Evolutionary conservation across 2,329 filamentous ascomycete genomes (phyloP).

Genomic region (Penicillium sp.): DNA sequence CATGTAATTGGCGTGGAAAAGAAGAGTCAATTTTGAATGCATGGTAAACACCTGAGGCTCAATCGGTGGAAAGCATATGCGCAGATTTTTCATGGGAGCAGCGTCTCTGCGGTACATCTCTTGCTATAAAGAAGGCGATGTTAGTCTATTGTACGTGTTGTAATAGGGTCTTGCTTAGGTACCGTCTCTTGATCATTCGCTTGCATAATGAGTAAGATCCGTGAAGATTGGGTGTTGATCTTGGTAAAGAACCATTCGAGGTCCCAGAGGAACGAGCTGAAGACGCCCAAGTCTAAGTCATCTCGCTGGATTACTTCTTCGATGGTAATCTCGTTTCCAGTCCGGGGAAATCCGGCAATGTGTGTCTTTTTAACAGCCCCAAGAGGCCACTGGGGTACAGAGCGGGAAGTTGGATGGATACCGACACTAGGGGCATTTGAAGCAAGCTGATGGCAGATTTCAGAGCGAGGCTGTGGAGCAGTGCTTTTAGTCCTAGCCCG

Average conservation of each 20-base stretch:
- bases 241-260: conserved; percentile 75
- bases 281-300: conserved; percentile 70
- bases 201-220: conserved; percentile 64
- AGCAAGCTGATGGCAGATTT: conserved; percentile 1
- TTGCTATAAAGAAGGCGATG: conserved; percentile 26
- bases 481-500: neutral
- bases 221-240: conserved; percentile 60
- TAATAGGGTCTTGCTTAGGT: conserved; percentile 7
- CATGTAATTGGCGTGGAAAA: conserved; percentile 73
- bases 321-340: conserved; percentile 74
- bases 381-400: conserved; percentile 48
- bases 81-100: conserved; percentile 53
- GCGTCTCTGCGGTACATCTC: conserved; percentile 42
- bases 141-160: neutral
- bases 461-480: neutral
- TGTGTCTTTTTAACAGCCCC: conserved; percentile 82
- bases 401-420: conserved; percentile 18
- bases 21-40: conserved; percentile 91
- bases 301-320: conserved; percentile 79
- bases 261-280: conserved; percentile 88
- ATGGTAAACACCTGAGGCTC: conserved; percentile 68
- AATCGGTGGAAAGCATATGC: conserved; percentile 80
- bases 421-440: conserved; percentile 2
- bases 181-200: conserved; percentile 52
- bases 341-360: conserved; percentile 62